These are phyloP conservation scores for Trichopus zeylanicus DNA, from an alignment of 116 monocot genomes.

Conservation along the genomic window DNA sequence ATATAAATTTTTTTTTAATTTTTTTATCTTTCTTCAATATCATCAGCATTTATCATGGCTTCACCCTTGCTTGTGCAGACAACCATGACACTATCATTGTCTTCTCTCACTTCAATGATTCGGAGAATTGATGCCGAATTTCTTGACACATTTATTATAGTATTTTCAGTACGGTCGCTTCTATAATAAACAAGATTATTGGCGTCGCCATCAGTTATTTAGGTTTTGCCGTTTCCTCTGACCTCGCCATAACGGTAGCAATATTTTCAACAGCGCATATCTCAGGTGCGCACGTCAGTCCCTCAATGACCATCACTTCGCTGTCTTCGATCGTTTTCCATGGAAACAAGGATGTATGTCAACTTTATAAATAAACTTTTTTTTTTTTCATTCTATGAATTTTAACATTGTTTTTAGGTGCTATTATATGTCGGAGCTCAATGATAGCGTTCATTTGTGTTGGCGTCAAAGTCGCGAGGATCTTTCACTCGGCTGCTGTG, in stretches of 20 bases:
- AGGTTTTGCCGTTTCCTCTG: constrained; percentile 64
- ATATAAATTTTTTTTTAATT: too few relatives aligned
- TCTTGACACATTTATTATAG: background rate
- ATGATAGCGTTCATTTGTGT: constrained; percentile 52
- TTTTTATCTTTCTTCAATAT: too few relatives aligned
- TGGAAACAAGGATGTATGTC: constrained; percentile 85
- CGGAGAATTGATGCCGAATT: background rate
- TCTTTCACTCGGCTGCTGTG: constrained; percentile 53
- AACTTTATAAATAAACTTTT: too few relatives aligned
- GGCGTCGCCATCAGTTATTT: constrained; percentile 38
- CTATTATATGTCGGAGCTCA: constrained; percentile 51
- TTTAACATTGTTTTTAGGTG: constrained; percentile 56
- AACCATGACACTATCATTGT: too few relatives aligned
- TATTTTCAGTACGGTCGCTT: background rate
- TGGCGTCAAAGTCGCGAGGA: constrained; percentile 42
- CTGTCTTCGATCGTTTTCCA: constrained; percentile 54
- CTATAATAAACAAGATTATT: background rate
- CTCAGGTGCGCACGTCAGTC: constrained; percentile 91
- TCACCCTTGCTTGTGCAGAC: too few relatives aligned
- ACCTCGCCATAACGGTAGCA: constrained; percentile 59
- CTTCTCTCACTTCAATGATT: background rate
- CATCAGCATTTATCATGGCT: too few relatives aligned
- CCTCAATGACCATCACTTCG: constrained; percentile 79
- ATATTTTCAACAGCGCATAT: constrained; percentile 78
- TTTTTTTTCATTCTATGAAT: too few relatives aligned